These are phyloP conservation scores for Dissoconium aciculare DNA, from an alignment of 2,329 filamentous ascomycete genomes.

Conservation along the genomic window DNA sequence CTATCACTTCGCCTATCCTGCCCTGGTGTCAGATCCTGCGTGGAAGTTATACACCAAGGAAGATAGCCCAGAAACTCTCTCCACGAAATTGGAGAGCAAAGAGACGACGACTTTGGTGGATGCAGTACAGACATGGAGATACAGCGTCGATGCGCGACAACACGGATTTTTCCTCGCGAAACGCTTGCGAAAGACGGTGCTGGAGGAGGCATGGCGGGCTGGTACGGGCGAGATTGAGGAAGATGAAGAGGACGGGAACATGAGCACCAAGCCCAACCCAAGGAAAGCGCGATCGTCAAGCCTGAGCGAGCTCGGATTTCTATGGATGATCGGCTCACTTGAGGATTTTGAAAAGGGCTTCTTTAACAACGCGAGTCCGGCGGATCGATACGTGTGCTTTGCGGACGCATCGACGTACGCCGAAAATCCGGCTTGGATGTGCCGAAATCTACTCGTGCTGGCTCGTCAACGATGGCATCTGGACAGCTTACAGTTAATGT, in stretches of 20 bases:
- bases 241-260: slow-evolving; percentile 19
- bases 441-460: slow-evolving; percentile 76
- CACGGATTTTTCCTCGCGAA: slow-evolving; percentile 95
- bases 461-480: slow-evolving; percentile 70
- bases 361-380: slow-evolving; percentile 55
- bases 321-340: slow-evolving; percentile 65
- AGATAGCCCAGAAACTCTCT: slow-evolving; percentile 22
- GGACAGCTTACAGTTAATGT: slow-evolving; percentile 65
- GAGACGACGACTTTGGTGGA: slow-evolving; percentile 74
- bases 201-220: slow-evolving; percentile 23
- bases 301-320: slow-evolving; percentile 45
- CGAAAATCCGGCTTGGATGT: slow-evolving; percentile 77
- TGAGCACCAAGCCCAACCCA: slow-evolving; percentile 23
- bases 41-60: slow-evolving; percentile 49
- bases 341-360: slow-evolving; percentile 74
- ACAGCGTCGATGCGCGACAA: slow-evolving; percentile 65
- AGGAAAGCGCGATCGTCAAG: slow-evolving; percentile 36
- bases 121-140: slow-evolving; percentile 73
- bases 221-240: slow-evolving; percentile 16
- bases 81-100: slow-evolving; percentile 42
- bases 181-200: slow-evolving; percentile 37
- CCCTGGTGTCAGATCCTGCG: slow-evolving; percentile 70
- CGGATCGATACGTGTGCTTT: slow-evolving; percentile 73
- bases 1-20: slow-evolving; percentile 97
- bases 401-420: slow-evolving; percentile 85